These are phyloP conservation scores for Epithemia pelagica DNA, from an alignment of 108 stramenopile species.

Conservation along the genomic window DNA sequence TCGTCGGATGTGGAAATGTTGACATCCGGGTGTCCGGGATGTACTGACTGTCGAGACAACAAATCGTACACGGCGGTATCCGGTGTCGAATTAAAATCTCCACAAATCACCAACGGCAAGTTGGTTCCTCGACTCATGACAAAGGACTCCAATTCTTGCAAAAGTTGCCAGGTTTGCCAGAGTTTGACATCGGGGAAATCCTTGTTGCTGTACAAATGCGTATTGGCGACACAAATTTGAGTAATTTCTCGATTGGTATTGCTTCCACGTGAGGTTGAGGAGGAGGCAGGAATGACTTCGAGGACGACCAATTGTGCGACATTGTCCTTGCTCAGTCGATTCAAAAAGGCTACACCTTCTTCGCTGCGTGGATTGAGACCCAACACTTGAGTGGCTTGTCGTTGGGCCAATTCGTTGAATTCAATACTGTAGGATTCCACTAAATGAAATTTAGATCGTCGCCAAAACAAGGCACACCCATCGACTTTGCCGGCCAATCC, in stretches of 20 bases:
- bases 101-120: slow-evolving; percentile 92
- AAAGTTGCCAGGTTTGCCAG: slow-evolving; percentile 93
- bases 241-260: slow-evolving; percentile 70
- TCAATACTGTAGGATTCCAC: slow-evolving; percentile 95
- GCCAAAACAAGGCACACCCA: slow-evolving; percentile 99
- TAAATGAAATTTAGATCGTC: slow-evolving; percentile 83
- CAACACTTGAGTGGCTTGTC: slow-evolving; percentile 82
- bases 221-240: slow-evolving; percentile 94
- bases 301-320: slow-evolving; percentile 94
- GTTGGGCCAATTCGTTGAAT: slow-evolving; percentile 93
- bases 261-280: slow-evolving; percentile 24
- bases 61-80: slow-evolving; percentile 94
- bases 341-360: slow-evolving; percentile 80
- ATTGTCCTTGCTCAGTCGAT: slow-evolving; percentile 94
- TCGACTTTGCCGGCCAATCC: slow-evolving; percentile 94
- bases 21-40: slow-evolving; percentile 89
- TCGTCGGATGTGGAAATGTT: slow-evolving; percentile 49
- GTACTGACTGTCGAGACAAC: slow-evolving; percentile 80
- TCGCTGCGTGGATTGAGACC: slow-evolving; percentile 79
- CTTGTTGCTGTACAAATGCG: slow-evolving; percentile 98
- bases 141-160: slow-evolving; percentile 92
- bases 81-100: slow-evolving; percentile 98
- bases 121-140: slow-evolving; percentile 68
- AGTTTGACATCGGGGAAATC: slow-evolving; percentile 98
- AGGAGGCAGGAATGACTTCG: slow-evolving; percentile 72